Evolutionary conservation across 441 rosid species (phyloP), one percentile per base, ranked within the genome.

Genomic region (Populus hybrid): DNA sequence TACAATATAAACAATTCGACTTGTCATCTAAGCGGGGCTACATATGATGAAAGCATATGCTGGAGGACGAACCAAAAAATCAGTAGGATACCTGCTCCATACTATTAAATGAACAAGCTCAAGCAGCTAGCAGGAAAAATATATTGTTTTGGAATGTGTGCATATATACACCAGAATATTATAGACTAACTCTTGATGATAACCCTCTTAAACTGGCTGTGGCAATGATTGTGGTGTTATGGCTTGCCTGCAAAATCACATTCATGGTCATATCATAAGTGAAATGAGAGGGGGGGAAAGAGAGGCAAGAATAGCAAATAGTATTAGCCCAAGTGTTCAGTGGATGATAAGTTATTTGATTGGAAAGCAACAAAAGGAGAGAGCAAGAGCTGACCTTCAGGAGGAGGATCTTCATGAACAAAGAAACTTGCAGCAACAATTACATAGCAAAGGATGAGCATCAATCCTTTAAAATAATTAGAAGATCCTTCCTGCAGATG

Each of bases 361-460:
- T 26, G 30, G 23, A 79, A 53, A 70, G 69, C 30, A 75, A 46
- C 21, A 4, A 21, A 6, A 21, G 36, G 23, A 77, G 21, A 36
- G 65, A 18, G 23, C 10, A 61, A 73, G 68, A 28, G 57, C n/a
- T 67, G 36, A 77, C 83, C 80, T 81, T 38, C 8, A 69, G 70
- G 4, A 14, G 35, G 24, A 72, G 89, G 85, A 88, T 95, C 99
- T 82, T 84, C 93, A 73, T 92, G 99, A 74, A 92, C 98, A 83
- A 90, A 95, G 98, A 95, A 95, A 89, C 97, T 95, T 21, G 97
- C 99, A 61, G 97, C 94, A 1, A 95, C 97, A 59, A 95, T 95
- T 79, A 95, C 83, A 84, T 95, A 92, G 80, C 98, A 95, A 81
- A 95, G 97, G 80, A 94, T 90, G 75, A 95, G 93, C 99, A 95